Evolutionary conservation across 805 yeast species (phyloP).

Genomic region (Geotrichum ghanense): DNA sequence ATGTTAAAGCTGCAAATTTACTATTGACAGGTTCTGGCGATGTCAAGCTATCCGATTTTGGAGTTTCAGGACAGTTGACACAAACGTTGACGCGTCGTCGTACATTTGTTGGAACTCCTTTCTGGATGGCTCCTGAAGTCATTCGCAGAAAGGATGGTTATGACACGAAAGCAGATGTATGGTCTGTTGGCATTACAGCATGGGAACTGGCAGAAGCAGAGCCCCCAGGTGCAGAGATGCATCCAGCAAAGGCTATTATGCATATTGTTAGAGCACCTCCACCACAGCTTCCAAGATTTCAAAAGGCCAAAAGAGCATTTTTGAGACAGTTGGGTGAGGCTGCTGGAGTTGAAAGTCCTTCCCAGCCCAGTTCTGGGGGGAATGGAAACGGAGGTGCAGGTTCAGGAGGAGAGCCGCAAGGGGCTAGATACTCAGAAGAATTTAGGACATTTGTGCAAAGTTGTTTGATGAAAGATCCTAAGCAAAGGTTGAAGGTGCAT

Average conservation of each 20-base stretch:
- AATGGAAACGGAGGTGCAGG: not conserved
- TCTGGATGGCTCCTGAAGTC: slow-evolving; percentile 99
- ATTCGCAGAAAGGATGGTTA: slow-evolving; percentile 54
- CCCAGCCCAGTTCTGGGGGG: not conserved
- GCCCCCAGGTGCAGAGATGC: slow-evolving; percentile 66
- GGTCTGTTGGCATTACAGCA: slow-evolving; percentile 92
- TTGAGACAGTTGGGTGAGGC: not conserved
- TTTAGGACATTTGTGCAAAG: not conserved
- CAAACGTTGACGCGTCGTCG: slow-evolving; percentile 39
- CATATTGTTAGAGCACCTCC: slow-evolving; percentile 56
- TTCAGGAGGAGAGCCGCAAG: not conserved
- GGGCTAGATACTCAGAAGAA: not conserved
- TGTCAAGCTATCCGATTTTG: slow-evolving; percentile 84
- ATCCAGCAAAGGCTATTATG: slow-evolving; percentile 68
- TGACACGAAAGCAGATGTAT: slow-evolving; percentile 80
- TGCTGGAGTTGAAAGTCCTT: not conserved
- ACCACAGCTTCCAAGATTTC: slow-evolving; percentile 29
- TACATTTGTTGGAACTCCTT: slow-evolving; percentile 91
- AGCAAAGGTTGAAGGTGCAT: not conserved
- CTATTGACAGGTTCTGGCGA: slow-evolving; percentile 57
- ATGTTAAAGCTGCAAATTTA: slow-evolving; percentile 83
- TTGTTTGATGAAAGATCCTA: not conserved
- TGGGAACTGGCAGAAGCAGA: slow-evolving; percentile 73
- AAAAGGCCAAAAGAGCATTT: slow-evolving; percentile 1
- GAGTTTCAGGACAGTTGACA: slow-evolving; percentile 77